Conservation (phyloP, 495 filamentous ascomycete genomes). For the Chaetomium cochliodes region DNA sequence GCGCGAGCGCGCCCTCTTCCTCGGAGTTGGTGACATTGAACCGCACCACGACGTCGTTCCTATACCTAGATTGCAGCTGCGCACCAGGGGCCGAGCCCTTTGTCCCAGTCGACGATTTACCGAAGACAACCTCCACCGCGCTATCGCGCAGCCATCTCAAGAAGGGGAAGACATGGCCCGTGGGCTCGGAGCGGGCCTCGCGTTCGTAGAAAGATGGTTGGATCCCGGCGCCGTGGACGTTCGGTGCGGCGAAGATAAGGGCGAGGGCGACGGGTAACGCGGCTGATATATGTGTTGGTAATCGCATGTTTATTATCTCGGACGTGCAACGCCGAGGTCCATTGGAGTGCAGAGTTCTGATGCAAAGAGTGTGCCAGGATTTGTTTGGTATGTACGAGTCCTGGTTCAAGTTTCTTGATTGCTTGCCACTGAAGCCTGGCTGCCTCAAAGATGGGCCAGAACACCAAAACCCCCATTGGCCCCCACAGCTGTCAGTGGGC, state of each 20-base stretch:
- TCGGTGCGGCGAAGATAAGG: conserved; percentile 30
- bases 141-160: conserved; percentile 62
- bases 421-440: too few relatives aligned
- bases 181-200: conserved; percentile 7
- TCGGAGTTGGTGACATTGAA: conserved; percentile 72
- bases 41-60: conserved; percentile 78
- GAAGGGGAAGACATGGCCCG: conserved; percentile 36
- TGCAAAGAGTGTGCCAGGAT: background rate
- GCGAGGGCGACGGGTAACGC: conserved; percentile 26
- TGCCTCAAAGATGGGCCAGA: too few relatives aligned
- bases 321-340: conserved; percentile 4
- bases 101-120: conserved; percentile 38
- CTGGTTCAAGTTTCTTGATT: background rate
- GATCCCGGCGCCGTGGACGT: conserved; percentile 25
- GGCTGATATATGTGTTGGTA: conserved; percentile 12
- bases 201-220: conserved; percentile 20
- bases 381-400: background rate
- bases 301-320: conserved; percentile 32
- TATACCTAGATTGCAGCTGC: conserved; percentile 65
- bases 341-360: background rate
- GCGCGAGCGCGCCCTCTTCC: conserved; percentile 70
- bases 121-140: conserved; percentile 64
- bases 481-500: too few relatives aligned
- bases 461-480: too few relatives aligned
- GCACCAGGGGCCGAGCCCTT: conserved; percentile 41